Evolutionary conservation across 129 eudicot genomes (phyloP).

Genomic region (Smallanthus sonchifolius): DNA sequence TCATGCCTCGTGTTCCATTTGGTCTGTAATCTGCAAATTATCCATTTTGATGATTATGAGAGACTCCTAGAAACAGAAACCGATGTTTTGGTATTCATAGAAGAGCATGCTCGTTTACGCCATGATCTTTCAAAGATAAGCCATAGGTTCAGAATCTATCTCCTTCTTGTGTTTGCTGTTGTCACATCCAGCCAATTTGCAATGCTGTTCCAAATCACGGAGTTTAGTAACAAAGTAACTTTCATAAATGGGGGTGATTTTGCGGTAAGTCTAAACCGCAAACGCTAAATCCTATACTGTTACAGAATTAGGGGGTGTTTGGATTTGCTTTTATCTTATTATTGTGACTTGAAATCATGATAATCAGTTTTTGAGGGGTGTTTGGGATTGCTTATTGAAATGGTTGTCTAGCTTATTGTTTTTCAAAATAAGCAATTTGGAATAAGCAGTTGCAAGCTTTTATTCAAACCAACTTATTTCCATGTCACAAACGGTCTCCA

Average conservation of each 20-base stretch:
- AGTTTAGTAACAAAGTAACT: slow-evolving; percentile 47
- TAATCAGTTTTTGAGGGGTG: background rate
- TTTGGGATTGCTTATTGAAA: background rate
- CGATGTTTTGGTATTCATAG: slow-evolving; percentile 49
- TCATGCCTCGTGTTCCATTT: slow-evolving; percentile 68
- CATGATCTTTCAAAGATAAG: slow-evolving; percentile 75
- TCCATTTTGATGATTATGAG: slow-evolving; percentile 77
- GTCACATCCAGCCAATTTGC: slow-evolving; percentile 71
- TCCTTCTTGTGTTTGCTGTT: slow-evolving; percentile 54
- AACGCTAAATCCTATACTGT: background rate
- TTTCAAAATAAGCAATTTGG: background rate
- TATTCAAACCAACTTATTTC: background rate
- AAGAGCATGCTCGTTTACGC: slow-evolving; percentile 66
- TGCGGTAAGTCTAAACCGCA: slow-evolving; percentile 50
- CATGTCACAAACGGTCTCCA: too few relatives aligned
- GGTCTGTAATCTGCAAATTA: slow-evolving; percentile 67
- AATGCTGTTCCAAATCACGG: slow-evolving; percentile 59
- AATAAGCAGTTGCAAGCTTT: background rate
- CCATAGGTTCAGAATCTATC: slow-evolving; percentile 76
- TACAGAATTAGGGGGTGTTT: background rate
- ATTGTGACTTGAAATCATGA: background rate
- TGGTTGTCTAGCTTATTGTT: background rate
- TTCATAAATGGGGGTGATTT: slow-evolving; percentile 75
- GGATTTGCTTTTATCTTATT: background rate
- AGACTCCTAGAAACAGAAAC: slow-evolving; percentile 65